phyloP scores from a whole-genome alignment of 306 rosid species.

The Vicia sativa region DNA sequence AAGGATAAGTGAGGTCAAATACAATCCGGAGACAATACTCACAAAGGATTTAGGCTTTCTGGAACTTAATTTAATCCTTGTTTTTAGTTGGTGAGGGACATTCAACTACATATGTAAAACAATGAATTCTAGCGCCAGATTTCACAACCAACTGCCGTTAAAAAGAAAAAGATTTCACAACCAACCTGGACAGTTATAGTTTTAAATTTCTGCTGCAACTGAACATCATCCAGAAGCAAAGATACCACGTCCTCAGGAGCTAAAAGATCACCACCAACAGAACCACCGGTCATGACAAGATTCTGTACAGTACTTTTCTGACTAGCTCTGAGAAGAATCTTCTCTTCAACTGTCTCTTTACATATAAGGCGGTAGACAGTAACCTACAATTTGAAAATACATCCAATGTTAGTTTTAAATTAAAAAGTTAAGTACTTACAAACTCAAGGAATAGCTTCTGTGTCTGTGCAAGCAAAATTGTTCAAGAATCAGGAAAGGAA shows the following conservation, averaged over 20 bases:
- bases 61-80: slow-evolving; percentile 9
- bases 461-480: slow-evolving; percentile 31
- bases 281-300: slow-evolving; percentile 99
- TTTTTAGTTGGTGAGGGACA: slow-evolving; percentile 18
- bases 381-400: slow-evolving; percentile 55
- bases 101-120: slow-evolving; percentile 36
- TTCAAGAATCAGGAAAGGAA: not conserved
- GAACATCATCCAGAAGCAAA: slow-evolving; percentile 92
- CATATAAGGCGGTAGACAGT: slow-evolving; percentile 97
- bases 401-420: slow-evolving; percentile 28
- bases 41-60: slow-evolving; percentile 30
- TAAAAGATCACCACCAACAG: slow-evolving; percentile 94
- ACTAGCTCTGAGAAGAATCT: slow-evolving; percentile 94
- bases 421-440: not conserved
- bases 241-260: slow-evolving; percentile 99
- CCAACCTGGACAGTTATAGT: slow-evolving; percentile 82
- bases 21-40: slow-evolving; percentile 23
- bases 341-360: slow-evolving; percentile 98
- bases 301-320: slow-evolving; percentile 98
- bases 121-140: slow-evolving; percentile 26
- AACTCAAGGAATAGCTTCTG: slow-evolving; percentile 7
- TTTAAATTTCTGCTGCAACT: slow-evolving; percentile 88
- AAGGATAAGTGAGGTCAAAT: slow-evolving; percentile 29
- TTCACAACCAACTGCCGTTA: slow-evolving; percentile 42
- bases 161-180: slow-evolving; percentile 1